Base-by-base conservation (phyloP, 495 filamentous ascomycete genomes). In the Tuber aestivum region DNA sequence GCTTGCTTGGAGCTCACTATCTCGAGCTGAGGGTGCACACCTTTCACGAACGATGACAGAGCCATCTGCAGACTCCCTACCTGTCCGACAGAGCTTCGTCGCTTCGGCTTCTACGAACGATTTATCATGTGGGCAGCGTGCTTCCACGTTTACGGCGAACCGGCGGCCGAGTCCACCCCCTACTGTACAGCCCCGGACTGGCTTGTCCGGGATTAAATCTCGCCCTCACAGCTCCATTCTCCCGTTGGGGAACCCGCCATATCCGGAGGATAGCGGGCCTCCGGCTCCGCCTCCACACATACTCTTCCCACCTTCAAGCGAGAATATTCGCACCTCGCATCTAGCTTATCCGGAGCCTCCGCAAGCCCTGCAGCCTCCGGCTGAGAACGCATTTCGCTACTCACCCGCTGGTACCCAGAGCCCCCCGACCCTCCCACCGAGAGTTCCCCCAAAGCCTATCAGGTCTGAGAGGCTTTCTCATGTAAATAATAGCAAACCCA, bases 1-100 rank as follows among this genome's bases (percentile, higher is more conserved):
- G 3, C 84, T 97, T 48, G 95, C 95, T 27, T 99, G 94, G 94
- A 89, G 87, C 68, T 88, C 86, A 76, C 85, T 86, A 45, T 86
- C 86, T 41, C 85, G 86, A 70, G 70, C 77, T 76, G 74, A 82
- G 71, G 80, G 76, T 35, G 72, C 72, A 23, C 41, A 70, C 37
- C 44, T 75, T 70, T 44, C 76, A 80, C 61, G 69, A 32, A 37
- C 72, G 76, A 76, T 82, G 77, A 35, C 45, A 75, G 50, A 48
- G 41, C 72, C 38, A 79, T 76, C 72, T 74, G 75, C 50, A 56
- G 77, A 65, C 70, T 77, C 12, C 41, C 78, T n/a, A 69, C 79
- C 68, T 79, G 75, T 73, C 41, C 79, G 56, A 45, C 84, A 75
- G 75, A 75, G 71, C 23, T 9, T 72, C 50, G 32, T 23, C n/a